Conservation (phyloP, 2,329 filamentous ascomycete genomes). For the Colletotrichum liaoningense region DNA sequence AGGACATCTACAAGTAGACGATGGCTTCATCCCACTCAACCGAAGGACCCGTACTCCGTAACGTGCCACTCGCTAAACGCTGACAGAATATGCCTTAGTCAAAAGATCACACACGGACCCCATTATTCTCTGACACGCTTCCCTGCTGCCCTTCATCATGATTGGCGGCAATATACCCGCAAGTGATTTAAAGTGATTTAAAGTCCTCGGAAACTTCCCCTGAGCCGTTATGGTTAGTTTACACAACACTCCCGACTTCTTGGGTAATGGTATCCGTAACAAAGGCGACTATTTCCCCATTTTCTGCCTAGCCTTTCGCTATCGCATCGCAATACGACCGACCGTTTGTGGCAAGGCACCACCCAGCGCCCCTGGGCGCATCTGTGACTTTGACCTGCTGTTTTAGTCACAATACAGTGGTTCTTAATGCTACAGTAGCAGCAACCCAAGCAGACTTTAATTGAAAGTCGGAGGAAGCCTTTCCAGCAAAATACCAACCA, state of each 20-base stretch:
- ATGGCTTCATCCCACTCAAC: background rate
- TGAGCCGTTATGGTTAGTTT: background rate
- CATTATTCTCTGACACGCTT: slow-evolving; percentile 15
- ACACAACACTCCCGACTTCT: background rate
- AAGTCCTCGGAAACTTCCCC: slow-evolving; percentile 6
- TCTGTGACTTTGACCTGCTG: too few relatives aligned
- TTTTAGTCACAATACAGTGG: too few relatives aligned
- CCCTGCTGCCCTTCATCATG: slow-evolving; percentile 4
- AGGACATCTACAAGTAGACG: background rate
- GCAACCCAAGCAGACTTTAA: too few relatives aligned
- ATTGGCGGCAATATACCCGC: slow-evolving; percentile 12
- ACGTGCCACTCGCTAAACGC: slow-evolving; percentile 17
- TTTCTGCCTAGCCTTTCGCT: background rate
- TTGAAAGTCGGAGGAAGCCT: too few relatives aligned
- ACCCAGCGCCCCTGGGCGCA: too few relatives aligned
- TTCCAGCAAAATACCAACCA: too few relatives aligned
- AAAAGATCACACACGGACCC: slow-evolving; percentile 1
- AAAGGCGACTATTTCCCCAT: background rate
- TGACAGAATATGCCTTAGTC: slow-evolving; percentile 9
- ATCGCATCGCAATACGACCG: too few relatives aligned
- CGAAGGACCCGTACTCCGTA: background rate
- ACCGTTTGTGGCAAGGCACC: too few relatives aligned
- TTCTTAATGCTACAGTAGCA: too few relatives aligned
- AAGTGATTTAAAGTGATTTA: slow-evolving; percentile 7
- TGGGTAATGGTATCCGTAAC: background rate